phyloP scores from a whole-genome alignment of 2,329 filamentous ascomycete genomes.

The Hymenoscyphus scutula region DNA sequence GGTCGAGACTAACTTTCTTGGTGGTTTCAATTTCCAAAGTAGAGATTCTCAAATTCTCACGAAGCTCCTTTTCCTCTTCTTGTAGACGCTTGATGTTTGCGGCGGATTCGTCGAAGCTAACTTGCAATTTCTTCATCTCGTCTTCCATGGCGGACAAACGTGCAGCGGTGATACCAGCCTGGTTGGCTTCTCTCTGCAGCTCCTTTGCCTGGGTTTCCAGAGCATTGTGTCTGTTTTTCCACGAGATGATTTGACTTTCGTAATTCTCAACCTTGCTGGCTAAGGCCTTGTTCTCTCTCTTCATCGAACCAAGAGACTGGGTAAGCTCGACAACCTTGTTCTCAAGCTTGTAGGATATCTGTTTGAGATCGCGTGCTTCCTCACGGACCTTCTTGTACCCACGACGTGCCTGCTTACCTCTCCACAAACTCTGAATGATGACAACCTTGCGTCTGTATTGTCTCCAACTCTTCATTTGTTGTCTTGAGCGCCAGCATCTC shows the following conservation, averaged over 20 bases:
- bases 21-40: slow-evolving; percentile 79
- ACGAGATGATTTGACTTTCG: slow-evolving; percentile 92
- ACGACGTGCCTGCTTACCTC: slow-evolving; percentile 75
- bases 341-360: slow-evolving; percentile 98
- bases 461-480: slow-evolving; percentile 76
- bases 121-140: slow-evolving; percentile 89
- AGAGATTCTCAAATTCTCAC: slow-evolving; percentile 76
- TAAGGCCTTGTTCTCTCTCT: slow-evolving; percentile 89
- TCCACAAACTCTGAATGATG: slow-evolving; percentile 89
- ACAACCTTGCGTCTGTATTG: slow-evolving; percentile 86
- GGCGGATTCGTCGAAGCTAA: slow-evolving; percentile 85
- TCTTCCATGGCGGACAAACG: slow-evolving; percentile 88
- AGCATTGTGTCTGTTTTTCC: slow-evolving; percentile 88
- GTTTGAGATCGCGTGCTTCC: slow-evolving; percentile 96
- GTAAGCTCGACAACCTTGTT: slow-evolving; percentile 99
- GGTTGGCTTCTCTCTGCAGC: slow-evolving; percentile 92
- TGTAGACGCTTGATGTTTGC: slow-evolving; percentile 90
- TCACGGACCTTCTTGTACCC: slow-evolving; percentile 90
- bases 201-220: slow-evolving; percentile 90
- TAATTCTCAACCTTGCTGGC: slow-evolving; percentile 90
- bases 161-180: slow-evolving; percentile 92
- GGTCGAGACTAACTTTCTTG: slow-evolving; percentile 69
- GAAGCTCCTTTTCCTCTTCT: slow-evolving; percentile 84
- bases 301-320: slow-evolving; percentile 87
- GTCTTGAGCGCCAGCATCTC: slow-evolving; percentile 80